Percentiles rank a stretch among this genome's conserved stretches.
Evolutionary conservation across 805 yeast species (phyloP).

Genomic region (Scheffersomyces ergatensis): DNA sequence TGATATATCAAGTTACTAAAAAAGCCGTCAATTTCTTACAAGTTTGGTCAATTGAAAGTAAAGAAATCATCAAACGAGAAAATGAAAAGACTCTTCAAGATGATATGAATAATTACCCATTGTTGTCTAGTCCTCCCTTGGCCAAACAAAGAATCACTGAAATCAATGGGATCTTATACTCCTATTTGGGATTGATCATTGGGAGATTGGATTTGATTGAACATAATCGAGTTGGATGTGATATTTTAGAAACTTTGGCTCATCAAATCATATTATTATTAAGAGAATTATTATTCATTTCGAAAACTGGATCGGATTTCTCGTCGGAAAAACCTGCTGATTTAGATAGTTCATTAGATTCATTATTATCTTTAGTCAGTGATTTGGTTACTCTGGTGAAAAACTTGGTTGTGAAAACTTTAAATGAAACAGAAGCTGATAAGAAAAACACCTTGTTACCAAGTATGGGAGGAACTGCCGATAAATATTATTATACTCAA

Average conservation of each 20-base stretch:
- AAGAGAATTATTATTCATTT: slow-evolving; percentile 61
- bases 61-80: slow-evolving; percentile 33
- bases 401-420: slow-evolving; percentile 54
- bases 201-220: slow-evolving; percentile 81
- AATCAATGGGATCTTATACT: slow-evolving; percentile 55
- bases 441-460: slow-evolving; percentile 16
- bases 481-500: slow-evolving; percentile 52
- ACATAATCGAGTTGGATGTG: slow-evolving; percentile 68
- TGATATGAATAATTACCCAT: slow-evolving; percentile 40
- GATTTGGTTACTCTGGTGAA: slow-evolving; percentile 66
- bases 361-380: slow-evolving; percentile 57
- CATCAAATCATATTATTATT: slow-evolving; percentile 67
- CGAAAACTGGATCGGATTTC: slow-evolving; percentile 46
- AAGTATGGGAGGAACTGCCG: slow-evolving; percentile 2
- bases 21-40: slow-evolving; percentile 64
- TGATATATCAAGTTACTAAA: slow-evolving; percentile 66
- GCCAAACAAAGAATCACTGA: slow-evolving; percentile 65
- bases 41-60: slow-evolving; percentile 69
- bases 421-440: slow-evolving; percentile 38
- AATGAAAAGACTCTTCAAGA: slow-evolving; percentile 22
- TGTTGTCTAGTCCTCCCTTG: slow-evolving; percentile 53
- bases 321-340: slow-evolving; percentile 37
- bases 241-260: slow-evolving; percentile 59
- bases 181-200: slow-evolving; percentile 62
- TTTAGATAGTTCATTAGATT: slow-evolving; percentile 52